phyloP scores from a whole-genome alignment of 2,329 filamentous ascomycete species.

The Botrytis byssoidea region DNA sequence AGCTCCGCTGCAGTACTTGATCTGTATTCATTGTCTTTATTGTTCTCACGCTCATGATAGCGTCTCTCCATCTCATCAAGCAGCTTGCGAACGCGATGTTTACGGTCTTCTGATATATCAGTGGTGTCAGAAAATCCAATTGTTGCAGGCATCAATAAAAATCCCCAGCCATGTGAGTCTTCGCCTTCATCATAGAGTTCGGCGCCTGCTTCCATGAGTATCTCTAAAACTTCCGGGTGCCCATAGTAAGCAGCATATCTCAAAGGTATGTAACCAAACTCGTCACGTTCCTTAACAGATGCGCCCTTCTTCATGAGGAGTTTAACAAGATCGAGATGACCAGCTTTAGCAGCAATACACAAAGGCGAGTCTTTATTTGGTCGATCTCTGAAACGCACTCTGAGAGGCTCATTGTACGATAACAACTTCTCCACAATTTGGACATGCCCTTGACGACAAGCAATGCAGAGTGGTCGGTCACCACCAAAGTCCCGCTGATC shows the following conservation, averaged over 20 bases:
- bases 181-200: slow-evolving; percentile 18
- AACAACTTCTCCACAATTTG: slow-evolving; percentile 20
- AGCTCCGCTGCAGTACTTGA: background rate
- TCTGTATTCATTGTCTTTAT: background rate
- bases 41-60: background rate
- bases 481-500: slow-evolving; percentile 1
- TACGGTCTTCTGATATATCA: slow-evolving; percentile 17
- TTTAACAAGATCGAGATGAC: slow-evolving; percentile 19
- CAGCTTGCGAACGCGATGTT: slow-evolving; percentile 12
- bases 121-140: slow-evolving; percentile 18
- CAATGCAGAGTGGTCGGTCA: slow-evolving; percentile 17
- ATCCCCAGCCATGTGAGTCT: slow-evolving; percentile 15
- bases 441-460: slow-evolving; percentile 22
- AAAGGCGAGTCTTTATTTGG: slow-evolving; percentile 17
- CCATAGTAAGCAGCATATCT: slow-evolving; percentile 23
- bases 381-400: slow-evolving; percentile 6
- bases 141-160: slow-evolving; percentile 11
- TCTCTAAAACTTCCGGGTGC: slow-evolving; percentile 18
- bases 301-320: slow-evolving; percentile 20
- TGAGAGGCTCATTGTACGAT: slow-evolving; percentile 15
- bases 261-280: slow-evolving; percentile 20
- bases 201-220: slow-evolving; percentile 22
- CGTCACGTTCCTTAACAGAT: slow-evolving; percentile 20
- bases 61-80: slow-evolving; percentile 17
- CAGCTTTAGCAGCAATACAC: slow-evolving; percentile 23